These are phyloP conservation scores for Xylaria nigripes DNA, from an alignment of 495 filamentous ascomycete species.

Conservation along the genomic window DNA sequence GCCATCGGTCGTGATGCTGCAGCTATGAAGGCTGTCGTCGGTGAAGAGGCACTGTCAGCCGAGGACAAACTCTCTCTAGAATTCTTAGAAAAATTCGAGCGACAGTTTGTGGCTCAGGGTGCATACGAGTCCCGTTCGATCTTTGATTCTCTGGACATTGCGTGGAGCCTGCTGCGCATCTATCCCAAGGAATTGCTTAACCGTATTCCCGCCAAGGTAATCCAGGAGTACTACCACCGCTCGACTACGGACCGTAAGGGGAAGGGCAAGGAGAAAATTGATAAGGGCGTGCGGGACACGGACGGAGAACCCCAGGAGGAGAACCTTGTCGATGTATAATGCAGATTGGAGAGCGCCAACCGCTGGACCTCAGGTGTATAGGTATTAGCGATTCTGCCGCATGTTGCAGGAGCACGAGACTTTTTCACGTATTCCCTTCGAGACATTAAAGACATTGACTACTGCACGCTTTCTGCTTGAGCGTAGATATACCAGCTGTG, in stretches of 20 bases:
- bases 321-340: slow-evolving; percentile 61
- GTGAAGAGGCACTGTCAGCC: slow-evolving; percentile 87
- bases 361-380: slow-evolving; percentile 20
- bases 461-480: neutral
- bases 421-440: slow-evolving; percentile 9
- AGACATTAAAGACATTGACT: neutral
- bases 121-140: slow-evolving; percentile 86
- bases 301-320: slow-evolving; percentile 47
- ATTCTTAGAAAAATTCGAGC: slow-evolving; percentile 97
- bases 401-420: slow-evolving; percentile 19
- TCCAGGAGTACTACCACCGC: slow-evolving; percentile 87
- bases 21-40: slow-evolving; percentile 98
- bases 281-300: slow-evolving; percentile 53
- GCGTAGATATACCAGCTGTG: neutral
- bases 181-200: slow-evolving; percentile 97
- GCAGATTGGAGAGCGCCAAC: neutral
- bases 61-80: slow-evolving; percentile 98
- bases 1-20: slow-evolving; percentile 97
- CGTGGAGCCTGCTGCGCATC: slow-evolving; percentile 91
- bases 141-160: slow-evolving; percentile 85
- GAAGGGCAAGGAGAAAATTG: slow-evolving; percentile 55
- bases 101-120: slow-evolving; percentile 82
- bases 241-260: slow-evolving; percentile 54
- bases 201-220: slow-evolving; percentile 86
- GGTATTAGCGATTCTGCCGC: slow-evolving; percentile 15